These are phyloP conservation scores for Boletus vermiculosoides DNA, from an alignment of 768 basidiomycete genomes.

Conservation along the genomic window DNA sequence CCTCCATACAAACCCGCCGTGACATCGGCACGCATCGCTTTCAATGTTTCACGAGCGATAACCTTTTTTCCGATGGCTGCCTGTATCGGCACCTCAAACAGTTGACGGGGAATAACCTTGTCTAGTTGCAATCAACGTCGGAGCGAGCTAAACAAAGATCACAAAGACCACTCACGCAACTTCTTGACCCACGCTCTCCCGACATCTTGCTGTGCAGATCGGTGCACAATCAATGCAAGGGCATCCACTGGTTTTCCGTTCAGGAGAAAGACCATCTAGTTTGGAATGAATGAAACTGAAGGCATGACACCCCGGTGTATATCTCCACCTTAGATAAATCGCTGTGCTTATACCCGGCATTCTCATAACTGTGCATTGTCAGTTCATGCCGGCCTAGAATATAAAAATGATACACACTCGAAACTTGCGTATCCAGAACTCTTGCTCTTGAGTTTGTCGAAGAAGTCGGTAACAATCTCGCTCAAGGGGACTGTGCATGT, in stretches of 20 bases:
- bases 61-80: constrained; percentile 86
- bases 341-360: constrained; percentile 82
- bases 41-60: constrained; percentile 85
- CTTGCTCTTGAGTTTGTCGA: constrained; percentile 89
- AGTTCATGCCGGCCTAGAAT: not conserved
- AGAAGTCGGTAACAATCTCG: constrained; percentile 94
- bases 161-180: constrained; percentile 60
- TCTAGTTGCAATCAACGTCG: constrained; percentile 41
- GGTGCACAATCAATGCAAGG: constrained; percentile 87
- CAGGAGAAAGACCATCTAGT: constrained; percentile 85
- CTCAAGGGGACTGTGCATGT: constrained; percentile 84
- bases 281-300: constrained; percentile 1
- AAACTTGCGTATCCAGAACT: constrained; percentile 92
- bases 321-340: constrained; percentile 74
- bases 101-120: constrained; percentile 88
- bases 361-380: constrained; percentile 74
- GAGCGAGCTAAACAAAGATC: not conserved
- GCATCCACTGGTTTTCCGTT: constrained; percentile 92
- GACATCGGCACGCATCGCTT: constrained; percentile 85
- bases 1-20: constrained; percentile 94
- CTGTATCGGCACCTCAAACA: constrained; percentile 95
- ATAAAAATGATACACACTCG: constrained; percentile 53
- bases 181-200: constrained; percentile 89
- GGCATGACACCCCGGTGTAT: not conserved
- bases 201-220: constrained; percentile 68